These are phyloP conservation scores for Rauvolfia tetraphylla DNA, from an alignment of 257 asterid genomes.

Conservation along the genomic window DNA sequence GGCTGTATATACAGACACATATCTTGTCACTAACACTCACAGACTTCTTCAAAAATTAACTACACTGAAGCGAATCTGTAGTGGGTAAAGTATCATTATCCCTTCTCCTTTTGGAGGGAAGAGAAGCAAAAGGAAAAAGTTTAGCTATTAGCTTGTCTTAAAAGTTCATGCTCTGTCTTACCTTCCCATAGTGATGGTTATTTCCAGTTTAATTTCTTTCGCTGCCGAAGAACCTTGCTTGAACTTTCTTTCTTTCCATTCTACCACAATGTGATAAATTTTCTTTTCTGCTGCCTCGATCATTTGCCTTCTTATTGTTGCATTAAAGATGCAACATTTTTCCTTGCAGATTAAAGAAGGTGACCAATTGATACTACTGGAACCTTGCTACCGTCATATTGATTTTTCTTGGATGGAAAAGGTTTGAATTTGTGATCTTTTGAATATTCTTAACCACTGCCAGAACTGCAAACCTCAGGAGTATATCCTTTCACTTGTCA, in stretches of 20 bases:
- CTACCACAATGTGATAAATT: background rate
- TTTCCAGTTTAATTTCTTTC: background rate
- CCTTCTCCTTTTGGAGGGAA: background rate
- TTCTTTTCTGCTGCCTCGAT: background rate
- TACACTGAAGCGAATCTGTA: background rate
- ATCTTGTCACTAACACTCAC: background rate
- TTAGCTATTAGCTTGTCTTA: background rate
- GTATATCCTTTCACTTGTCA: background rate
- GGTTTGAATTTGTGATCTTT: conserved; percentile 40
- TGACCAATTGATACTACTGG: conserved; percentile 69
- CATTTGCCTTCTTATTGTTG: background rate
- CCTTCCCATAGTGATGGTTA: background rate
- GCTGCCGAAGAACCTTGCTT: background rate
- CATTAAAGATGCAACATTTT: background rate
- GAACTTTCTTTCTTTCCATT: background rate
- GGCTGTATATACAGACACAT: background rate
- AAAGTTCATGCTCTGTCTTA: background rate
- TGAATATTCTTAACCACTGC: background rate
- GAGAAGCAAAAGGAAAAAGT: background rate
- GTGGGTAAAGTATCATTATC: background rate
- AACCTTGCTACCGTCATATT: conserved; percentile 56
- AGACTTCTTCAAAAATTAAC: background rate
- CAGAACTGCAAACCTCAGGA: too few relatives aligned
- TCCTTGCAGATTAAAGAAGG: conserved; percentile 73
- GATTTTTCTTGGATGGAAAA: conserved; percentile 78